Evolutionary conservation across 371 early-diverging fungal genomes (phyloP).

Genomic region (Funneliformis caledonium): DNA sequence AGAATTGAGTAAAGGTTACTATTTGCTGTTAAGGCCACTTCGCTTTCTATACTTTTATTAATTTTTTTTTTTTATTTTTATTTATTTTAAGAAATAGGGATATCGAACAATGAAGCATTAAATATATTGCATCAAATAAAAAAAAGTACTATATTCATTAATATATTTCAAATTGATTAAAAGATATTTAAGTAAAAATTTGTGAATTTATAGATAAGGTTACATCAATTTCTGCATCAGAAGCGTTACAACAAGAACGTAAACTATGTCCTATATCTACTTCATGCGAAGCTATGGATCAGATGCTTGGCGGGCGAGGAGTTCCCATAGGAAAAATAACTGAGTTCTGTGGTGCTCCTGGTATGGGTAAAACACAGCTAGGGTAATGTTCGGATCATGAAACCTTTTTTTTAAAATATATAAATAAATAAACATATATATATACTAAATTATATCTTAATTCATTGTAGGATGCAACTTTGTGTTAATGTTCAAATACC

Average conservation of each 20-base stretch:
- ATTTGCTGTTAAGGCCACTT: not conserved
- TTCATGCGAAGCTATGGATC: constrained; percentile 52
- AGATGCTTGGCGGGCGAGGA: constrained; percentile 56
- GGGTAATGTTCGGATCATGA: constrained; percentile 49
- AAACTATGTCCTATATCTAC: constrained; percentile 47
- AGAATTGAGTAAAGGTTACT: constrained; percentile 35
- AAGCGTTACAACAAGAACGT: constrained; percentile 42
- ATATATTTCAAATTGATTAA: not conserved
- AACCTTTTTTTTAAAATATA: not conserved
- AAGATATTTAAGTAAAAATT: not conserved
- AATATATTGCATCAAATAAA: constrained; percentile 25
- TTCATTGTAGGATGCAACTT: constrained; percentile 60
- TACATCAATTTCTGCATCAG: constrained; percentile 40
- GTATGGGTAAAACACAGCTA: constrained; percentile 71
- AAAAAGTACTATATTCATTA: constrained; percentile 23
- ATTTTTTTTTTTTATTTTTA: not conserved
- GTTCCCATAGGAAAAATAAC: constrained; percentile 58
- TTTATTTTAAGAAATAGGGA: constrained; percentile 17
- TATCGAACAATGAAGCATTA: constrained; percentile 28
- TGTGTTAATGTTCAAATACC: constrained; percentile 62
- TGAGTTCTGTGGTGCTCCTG: constrained; percentile 70
- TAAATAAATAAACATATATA: too few species aligned
- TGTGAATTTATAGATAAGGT: not conserved
- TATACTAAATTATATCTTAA: not conserved
- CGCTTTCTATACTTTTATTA: too few species aligned